Evolutionary conservation across 495 filamentous ascomycete genomes (phyloP), one percentile per base, ranked within the genome.

Genomic region (Letharia columbiana): DNA sequence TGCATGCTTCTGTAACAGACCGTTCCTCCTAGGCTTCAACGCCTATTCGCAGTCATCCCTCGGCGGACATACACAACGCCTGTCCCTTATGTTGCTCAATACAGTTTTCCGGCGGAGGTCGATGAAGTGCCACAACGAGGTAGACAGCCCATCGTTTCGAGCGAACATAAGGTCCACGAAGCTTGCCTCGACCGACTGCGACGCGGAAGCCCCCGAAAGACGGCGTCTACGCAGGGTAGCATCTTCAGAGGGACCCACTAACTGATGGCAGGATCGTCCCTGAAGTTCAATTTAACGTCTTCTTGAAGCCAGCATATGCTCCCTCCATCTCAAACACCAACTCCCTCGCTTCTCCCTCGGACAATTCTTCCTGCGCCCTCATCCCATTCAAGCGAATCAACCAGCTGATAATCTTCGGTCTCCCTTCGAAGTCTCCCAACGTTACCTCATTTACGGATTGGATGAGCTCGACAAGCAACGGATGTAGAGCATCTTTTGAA

Each of bases 361-460:
- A 87, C 71, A 99, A 76, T 74, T 96, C 92, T 68, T 97, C 92
- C 3, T 91, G 91, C 31, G 91, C 92, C 69, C 91, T 88, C 94
- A 98, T 97, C 75, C 96, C 91, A 74, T 99, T 98, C 69, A 99
- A 79, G 37, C 89, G 86, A 71, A 99, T 99, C 70, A 99, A 80
- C 95, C 95, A 99, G 73, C 95, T 91, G 52, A 99, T 90, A 71
- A 99, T 98, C 81, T 97, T 97, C 52, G 89, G 91, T 71, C 93
- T 86, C 69, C 88, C 90, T 67, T 96, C 91, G 75, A 98, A 99
- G 63, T 97, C 94, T 50, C 83, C 81, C 70, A 92, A 90, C 18
- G 93, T 96, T 67, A 98, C 95, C 73, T 92, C 93, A 75, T 98
- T 98, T 39, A 96, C 95, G 3, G 89, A 89, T 66, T 96, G 92